A percentile compares a stretch with the other conserved stretches of the same genome.
Evolutionary conservation across 2,329 filamentous ascomycete species (phyloP).

Genomic region (Penicillium sp.): DNA sequence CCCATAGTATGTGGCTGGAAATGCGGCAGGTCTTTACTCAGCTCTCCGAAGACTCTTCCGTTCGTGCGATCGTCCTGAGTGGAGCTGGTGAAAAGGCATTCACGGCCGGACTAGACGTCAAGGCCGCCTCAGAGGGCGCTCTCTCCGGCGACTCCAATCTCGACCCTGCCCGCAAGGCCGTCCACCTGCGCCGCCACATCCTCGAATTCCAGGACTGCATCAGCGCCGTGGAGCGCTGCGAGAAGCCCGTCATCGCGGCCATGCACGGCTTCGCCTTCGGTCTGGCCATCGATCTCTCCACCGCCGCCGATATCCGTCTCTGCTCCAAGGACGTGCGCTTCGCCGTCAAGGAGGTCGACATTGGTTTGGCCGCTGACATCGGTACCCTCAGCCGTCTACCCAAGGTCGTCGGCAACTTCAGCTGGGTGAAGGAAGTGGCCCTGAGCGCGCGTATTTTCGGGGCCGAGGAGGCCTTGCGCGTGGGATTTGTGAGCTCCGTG

Average conservation of each 20-base stretch:
- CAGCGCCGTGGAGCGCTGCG: constrained; percentile 76
- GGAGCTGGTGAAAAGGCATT: constrained; percentile 84
- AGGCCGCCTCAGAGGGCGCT: constrained; percentile 64
- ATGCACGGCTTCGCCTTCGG: constrained; percentile 79
- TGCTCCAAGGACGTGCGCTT: constrained; percentile 44
- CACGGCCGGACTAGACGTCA: constrained; percentile 82
- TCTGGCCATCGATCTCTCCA: constrained; percentile 68
- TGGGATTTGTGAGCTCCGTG: constrained; percentile 50
- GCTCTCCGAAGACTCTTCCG: constrained; percentile 70
- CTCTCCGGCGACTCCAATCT: constrained; percentile 44
- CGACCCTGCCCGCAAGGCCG: constrained; percentile 69
- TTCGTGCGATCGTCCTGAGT: constrained; percentile 78
- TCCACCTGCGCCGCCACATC: constrained; percentile 68
- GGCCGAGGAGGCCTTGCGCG: constrained; percentile 48
- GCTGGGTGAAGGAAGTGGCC: constrained; percentile 56
- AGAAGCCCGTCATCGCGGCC: constrained; percentile 86
- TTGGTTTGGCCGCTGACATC: constrained; percentile 54
- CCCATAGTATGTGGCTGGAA: constrained; percentile 77
- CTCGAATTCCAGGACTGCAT: constrained; percentile 80
- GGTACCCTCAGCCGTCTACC: constrained; percentile 53
- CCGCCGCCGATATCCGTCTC: constrained; percentile 49
- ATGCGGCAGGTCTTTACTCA: constrained; percentile 71
- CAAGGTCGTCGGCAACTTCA: constrained; percentile 50
- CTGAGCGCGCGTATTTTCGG: constrained; percentile 49
- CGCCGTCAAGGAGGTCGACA: constrained; percentile 55